phyloP scores from a whole-genome alignment of 2,329 filamentous ascomycete genomes.

The Aciculosporium take region DNA sequence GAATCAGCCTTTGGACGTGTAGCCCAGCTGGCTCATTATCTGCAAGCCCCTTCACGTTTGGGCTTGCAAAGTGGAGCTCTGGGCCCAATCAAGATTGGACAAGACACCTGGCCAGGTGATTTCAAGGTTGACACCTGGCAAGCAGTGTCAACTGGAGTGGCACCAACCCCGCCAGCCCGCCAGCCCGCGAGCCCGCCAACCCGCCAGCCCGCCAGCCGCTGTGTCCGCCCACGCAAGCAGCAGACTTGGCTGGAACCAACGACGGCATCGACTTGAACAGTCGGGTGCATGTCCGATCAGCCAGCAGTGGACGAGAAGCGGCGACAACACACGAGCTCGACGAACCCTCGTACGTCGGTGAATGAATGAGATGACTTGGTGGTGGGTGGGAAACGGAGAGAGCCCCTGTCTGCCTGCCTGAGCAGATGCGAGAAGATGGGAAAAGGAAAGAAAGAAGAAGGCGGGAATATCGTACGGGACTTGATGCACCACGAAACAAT shows the following conservation, averaged over 20 bases:
- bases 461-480: too few relatives aligned
- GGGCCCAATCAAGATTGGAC: too few relatives aligned
- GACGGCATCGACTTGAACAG: not conserved
- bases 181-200: not conserved
- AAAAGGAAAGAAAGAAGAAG: too few relatives aligned
- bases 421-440: not conserved
- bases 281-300: not conserved
- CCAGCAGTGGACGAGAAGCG: not conserved
- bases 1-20: not conserved
- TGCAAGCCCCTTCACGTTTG: not conserved
- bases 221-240: not conserved
- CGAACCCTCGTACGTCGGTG: not conserved
- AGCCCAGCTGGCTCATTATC: not conserved
- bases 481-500: too few relatives aligned
- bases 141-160: not conserved
- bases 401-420: too few relatives aligned
- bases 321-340: not conserved
- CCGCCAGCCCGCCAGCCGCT: not conserved
- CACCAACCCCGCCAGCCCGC: not conserved
- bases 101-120: too few relatives aligned
- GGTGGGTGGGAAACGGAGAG: too few relatives aligned
- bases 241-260: not conserved
- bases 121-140: not conserved
- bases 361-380: not conserved
- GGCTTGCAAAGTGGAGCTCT: not conserved